These are phyloP conservation scores for Didymella exigua DNA, from an alignment of 2,329 filamentous ascomycete species.

Conservation along the genomic window DNA sequence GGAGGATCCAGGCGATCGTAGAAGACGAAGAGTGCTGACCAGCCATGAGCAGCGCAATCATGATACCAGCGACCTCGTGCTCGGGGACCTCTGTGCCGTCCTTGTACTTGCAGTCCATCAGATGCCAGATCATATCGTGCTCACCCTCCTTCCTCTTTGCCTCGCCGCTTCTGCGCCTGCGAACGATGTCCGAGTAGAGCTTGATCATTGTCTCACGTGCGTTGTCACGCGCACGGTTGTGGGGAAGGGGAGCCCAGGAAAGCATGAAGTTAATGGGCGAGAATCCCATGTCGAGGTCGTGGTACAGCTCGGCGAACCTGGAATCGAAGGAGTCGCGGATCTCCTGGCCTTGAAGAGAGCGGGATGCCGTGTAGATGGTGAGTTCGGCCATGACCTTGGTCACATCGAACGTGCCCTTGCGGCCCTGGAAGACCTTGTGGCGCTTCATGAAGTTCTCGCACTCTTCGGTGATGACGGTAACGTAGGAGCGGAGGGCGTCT, in stretches of 20 bases:
- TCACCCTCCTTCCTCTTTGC: constrained; percentile 54
- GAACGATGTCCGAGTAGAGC: constrained; percentile 82
- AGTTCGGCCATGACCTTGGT: constrained; percentile 80
- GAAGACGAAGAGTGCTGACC: constrained; percentile 89
- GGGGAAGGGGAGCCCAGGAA: constrained; percentile 86
- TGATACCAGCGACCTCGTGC: constrained; percentile 86
- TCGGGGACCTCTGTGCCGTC: constrained; percentile 79
- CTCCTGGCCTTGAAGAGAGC: constrained; percentile 82
- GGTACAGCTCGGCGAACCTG: constrained; percentile 80
- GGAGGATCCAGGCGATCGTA: constrained; percentile 82
- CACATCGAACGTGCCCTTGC: constrained; percentile 73
- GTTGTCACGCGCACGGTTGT: constrained; percentile 79
- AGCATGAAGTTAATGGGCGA: constrained; percentile 88
- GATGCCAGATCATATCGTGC: constrained; percentile 84
- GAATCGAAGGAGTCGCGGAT: constrained; percentile 81
- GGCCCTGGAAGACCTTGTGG: constrained; percentile 68
- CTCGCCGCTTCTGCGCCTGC: constrained; percentile 66
- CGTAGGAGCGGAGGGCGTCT: constrained; percentile 76
- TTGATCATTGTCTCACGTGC: constrained; percentile 81
- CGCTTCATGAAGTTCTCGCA: constrained; percentile 74
- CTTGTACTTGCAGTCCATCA: constrained; percentile 87
- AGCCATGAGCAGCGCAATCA: constrained; percentile 92
- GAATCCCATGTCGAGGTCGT: constrained; percentile 90
- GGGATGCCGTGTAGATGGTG: constrained; percentile 87
- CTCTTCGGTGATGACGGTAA: constrained; percentile 77